Evolutionary conservation across 2,329 filamentous ascomycete species (phyloP).

Genomic region (Podosphaera xanthii): DNA sequence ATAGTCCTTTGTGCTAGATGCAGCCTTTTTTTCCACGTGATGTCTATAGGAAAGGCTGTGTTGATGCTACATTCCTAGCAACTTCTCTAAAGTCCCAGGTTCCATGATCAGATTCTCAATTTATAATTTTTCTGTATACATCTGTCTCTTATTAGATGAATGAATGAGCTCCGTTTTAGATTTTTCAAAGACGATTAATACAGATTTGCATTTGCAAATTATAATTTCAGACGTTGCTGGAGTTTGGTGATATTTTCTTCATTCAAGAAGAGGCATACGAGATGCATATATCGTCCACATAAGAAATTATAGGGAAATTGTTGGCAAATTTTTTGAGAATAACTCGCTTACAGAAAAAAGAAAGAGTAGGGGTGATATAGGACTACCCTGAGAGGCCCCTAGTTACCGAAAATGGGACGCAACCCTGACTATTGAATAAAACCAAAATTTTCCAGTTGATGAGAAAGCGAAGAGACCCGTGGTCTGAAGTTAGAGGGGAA

Average conservation of each 20-base stretch:
- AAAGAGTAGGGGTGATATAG: background rate
- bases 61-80: background rate
- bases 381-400: background rate
- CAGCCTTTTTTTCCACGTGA: background rate
- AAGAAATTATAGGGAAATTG: background rate
- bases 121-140: background rate
- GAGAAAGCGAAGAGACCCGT: background rate
- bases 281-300: background rate
- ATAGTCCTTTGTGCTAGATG: background rate
- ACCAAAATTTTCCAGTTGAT: background rate
- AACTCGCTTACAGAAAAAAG: background rate
- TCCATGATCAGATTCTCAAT: background rate
- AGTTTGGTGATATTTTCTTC: background rate
- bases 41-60: background rate
- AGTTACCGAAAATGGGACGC: background rate
- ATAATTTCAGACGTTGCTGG: background rate
- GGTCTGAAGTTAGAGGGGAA: background rate
- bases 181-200: too few relatives aligned
- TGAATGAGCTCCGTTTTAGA: too few relatives aligned
- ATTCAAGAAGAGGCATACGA: background rate
- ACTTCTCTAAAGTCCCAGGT: background rate
- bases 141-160: background rate
- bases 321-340: background rate
- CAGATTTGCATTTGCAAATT: background rate
- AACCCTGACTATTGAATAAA: background rate